Evolutionary conservation across 805 yeast species (phyloP), one percentile per base, ranked within the genome.

Genomic region (Nakazawaea peltata): DNA sequence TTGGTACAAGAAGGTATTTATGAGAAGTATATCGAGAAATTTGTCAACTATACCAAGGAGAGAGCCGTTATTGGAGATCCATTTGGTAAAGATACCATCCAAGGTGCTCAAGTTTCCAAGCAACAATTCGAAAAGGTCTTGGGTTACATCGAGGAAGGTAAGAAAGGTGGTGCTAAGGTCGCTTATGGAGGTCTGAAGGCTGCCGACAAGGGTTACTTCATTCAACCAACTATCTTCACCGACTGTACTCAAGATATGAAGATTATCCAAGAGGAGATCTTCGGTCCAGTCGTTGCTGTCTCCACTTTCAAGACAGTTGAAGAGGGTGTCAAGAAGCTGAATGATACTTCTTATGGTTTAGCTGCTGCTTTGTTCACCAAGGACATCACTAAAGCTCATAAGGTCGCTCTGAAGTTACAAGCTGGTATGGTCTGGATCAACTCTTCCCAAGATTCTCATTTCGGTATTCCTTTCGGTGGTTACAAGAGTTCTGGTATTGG

Each of bases 41-140:
- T 74, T 44, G 50, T 47, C 23, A 39, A 40, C 5, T 61, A 54
- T 34, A 58, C 59, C 18, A 35, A 49, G 23, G 49, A 49, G 13
- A 58, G 67, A 36, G 63, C 57, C 40, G 56, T 60, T 38, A 65
- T 62, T 34, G 74, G 74, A 28, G 50, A 55, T 38, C 74, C 74
- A 45, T 62, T 59, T 41, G 65, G 58, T 30, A 54, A 54, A n/a
- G 54, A 51, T 2, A 59, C 57, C 16, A 52, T 62, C 38, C 64
- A 67, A 36, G 81, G 81, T 15, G 78, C 82, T 12, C 74, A 74
- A 42, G 71, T 74, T 22, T 69, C 79, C 8, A 62, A 59, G 42
- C 51, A 48, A 34, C 73, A 75, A 45, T 69, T 74, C 36, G 63
- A 65, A 19, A 60, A 57, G 37, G 63, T 74, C 34, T 53, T 65